Percentiles rank a stretch among this genome's conserved stretches.
Conservation (phyloP, 2,329 filamentous ascomycete species). For the Botrytis fragariae region DNA sequence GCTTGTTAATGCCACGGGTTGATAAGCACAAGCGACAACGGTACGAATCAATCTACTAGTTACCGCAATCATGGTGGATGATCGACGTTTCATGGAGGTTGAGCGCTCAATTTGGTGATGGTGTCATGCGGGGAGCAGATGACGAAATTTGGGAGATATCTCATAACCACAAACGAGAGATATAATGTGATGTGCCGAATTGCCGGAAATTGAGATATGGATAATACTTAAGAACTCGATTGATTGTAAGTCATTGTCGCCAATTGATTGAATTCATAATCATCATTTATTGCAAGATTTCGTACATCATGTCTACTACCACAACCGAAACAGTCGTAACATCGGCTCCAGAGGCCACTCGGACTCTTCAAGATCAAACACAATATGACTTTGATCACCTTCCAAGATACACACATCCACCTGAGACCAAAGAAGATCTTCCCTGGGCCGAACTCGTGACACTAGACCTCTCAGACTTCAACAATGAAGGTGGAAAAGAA, state of each 20-base stretch:
- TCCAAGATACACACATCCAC: constrained; percentile 45
- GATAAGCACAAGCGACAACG: neutral
- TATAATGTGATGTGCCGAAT: neutral
- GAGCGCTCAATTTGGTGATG: constrained; percentile 19
- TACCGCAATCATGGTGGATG: neutral
- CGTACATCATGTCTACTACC: constrained; percentile 25
- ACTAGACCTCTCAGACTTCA: constrained; percentile 50
- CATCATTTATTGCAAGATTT: neutral
- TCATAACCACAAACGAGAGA: neutral
- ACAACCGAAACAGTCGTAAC: constrained; percentile 22
- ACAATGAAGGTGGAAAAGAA: constrained; percentile 50
- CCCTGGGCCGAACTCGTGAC: constrained; percentile 55
- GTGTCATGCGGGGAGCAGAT: constrained; percentile 28
- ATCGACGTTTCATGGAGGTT: constrained; percentile 3
- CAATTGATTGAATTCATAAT: neutral
- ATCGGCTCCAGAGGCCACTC: neutral
- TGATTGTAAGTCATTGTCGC: neutral
- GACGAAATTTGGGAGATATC: constrained; percentile 20
- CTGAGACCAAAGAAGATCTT: constrained; percentile 46
- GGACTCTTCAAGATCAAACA: constrained; percentile 25
- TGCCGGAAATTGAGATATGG: neutral
- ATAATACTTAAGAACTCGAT: neutral
- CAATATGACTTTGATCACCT: constrained; percentile 36
- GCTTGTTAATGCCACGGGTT: neutral
- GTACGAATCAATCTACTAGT: neutral